Percentiles rank a stretch among this genome's conserved stretches.
Conservation (phyloP, 768 basidiomycete species). For the Boletus barrowsii region DNA sequence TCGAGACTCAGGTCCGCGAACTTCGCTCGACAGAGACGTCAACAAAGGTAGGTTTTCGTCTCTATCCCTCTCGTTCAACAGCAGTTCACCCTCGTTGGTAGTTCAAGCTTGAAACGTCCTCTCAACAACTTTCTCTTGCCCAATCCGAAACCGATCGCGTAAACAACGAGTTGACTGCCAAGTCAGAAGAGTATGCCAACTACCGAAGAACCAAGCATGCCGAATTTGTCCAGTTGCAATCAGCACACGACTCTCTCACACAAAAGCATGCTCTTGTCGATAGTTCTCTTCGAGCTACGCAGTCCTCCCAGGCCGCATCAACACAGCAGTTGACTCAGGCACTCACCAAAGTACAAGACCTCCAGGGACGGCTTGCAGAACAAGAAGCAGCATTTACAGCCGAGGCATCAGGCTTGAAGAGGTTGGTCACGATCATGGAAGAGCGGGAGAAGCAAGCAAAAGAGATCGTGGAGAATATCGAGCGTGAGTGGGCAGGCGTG, state of each 20-base stretch:
- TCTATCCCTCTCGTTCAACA: neutral
- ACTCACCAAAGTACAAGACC: constrained; percentile 67
- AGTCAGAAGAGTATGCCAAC: constrained; percentile 80
- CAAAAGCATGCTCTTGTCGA: constrained; percentile 66
- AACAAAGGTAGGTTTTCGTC: constrained; percentile 51
- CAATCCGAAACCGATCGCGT: constrained; percentile 74
- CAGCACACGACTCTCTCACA: constrained; percentile 68
- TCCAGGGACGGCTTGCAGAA: constrained; percentile 77
- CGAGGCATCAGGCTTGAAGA: constrained; percentile 70
- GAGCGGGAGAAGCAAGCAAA: constrained; percentile 84
- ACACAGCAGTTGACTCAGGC: constrained; percentile 76
- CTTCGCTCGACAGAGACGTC: constrained; percentile 73
- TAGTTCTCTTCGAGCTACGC: constrained; percentile 67
- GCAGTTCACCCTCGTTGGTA: constrained; percentile 26
- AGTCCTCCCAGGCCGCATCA: constrained; percentile 68
- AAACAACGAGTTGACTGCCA: constrained; percentile 61
- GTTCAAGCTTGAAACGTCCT: constrained; percentile 84
- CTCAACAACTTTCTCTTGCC: constrained; percentile 77
- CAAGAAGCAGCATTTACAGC: constrained; percentile 79
- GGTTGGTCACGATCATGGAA: constrained; percentile 83
- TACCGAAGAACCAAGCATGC: constrained; percentile 80
- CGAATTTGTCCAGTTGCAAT: constrained; percentile 72
- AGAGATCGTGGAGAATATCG: constrained; percentile 76
- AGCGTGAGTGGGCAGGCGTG: constrained; percentile 76
- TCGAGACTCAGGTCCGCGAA: constrained; percentile 71